Evolutionary conservation across 1,284 basidiomycete genomes (phyloP), one percentile per base, ranked within the genome.

Genomic region (Cystobasidium pallidum): DNA sequence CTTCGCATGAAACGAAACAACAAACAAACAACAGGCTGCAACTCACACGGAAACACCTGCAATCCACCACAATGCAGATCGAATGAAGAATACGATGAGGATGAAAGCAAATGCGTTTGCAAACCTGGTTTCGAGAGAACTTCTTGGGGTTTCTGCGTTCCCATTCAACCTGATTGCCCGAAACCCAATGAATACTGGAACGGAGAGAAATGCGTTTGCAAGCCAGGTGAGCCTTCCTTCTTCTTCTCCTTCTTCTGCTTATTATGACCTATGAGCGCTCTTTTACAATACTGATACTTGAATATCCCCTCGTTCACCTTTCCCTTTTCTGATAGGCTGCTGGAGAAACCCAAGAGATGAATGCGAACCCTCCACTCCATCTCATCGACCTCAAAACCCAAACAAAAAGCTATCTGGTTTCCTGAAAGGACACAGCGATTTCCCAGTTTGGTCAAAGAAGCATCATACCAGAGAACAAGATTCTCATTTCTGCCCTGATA

Each of bases 401-500:
- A 15, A 54, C 26, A 17, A 2, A 13, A 51, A 45, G 30, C 32
- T 26, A 41, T 41, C 30, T 19, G 17, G 19, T 8, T 39, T 39
- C 13, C 13, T 17, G 24, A 39, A 41, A 41, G 30, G 6, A 6
- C 43, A 45, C 36, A 32, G 55, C 7, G 30, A 26, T 28, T 41
- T 47, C 15, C 67, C 68, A 34, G 36, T 71, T 24, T 71, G 68
- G 68, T 54, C 47, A 30, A 49, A 30, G 21, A 63, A 64, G 51
- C 61, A 49, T 28, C 68, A 71, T 28, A 51, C 45, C 24, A 43
- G 68, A 34, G 61, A 63, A 7, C 61, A 71, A 61, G 68, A 71
- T 52, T 51, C 68, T 28, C 51, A 39, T n/a, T 71, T 71, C 68
- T 71, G 68, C 47, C 68, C 68, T 57, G 68, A 71, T 49, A 24